A percentile compares a stretch with the other conserved stretches of the same genome.
Evolutionary conservation across 1,139 yeast species (phyloP).

Genomic region (Kurtzmaniella quercitrusa): DNA sequence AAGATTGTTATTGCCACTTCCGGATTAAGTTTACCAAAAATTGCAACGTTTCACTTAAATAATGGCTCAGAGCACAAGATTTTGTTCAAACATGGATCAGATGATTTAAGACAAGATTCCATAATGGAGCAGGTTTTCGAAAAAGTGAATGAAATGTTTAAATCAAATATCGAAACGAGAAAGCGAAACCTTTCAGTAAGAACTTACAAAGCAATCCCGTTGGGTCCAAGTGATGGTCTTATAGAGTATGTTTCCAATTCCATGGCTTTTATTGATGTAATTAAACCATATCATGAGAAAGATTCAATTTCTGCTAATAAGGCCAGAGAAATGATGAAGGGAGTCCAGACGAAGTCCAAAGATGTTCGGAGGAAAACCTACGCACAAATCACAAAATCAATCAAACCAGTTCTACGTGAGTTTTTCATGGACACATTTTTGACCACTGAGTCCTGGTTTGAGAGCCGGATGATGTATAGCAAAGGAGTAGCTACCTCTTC

Average conservation of each 20-base stretch:
- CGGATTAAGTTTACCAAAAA: conserved; percentile 86
- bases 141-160: conserved; percentile 73
- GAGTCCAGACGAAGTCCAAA: conserved; percentile 44
- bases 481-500: conserved; percentile 83
- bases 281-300: conserved; percentile 53
- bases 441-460: conserved; percentile 71
- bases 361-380: conserved; percentile 49
- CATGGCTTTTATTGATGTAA: conserved; percentile 61
- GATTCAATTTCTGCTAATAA: conserved; percentile 44
- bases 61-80: conserved; percentile 57
- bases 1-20: conserved; percentile 60
- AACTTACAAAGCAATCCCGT: conserved; percentile 86
- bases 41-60: conserved; percentile 49
- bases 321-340: conserved; percentile 66
- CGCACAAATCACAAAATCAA: conserved; percentile 42
- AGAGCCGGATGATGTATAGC: conserved; percentile 59
- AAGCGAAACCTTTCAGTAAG: conserved; percentile 58
- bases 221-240: conserved; percentile 84
- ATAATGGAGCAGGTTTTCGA: conserved; percentile 96
- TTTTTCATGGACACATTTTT: conserved; percentile 71
- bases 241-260: conserved; percentile 88
- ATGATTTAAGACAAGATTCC: conserved; percentile 91
- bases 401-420: conserved; percentile 63
- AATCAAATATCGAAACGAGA: conserved; percentile 52
- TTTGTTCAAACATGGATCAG: conserved; percentile 79